Evolutionary conservation across 306 rosid genomes (phyloP).

Genomic region (Malus orientalis): DNA sequence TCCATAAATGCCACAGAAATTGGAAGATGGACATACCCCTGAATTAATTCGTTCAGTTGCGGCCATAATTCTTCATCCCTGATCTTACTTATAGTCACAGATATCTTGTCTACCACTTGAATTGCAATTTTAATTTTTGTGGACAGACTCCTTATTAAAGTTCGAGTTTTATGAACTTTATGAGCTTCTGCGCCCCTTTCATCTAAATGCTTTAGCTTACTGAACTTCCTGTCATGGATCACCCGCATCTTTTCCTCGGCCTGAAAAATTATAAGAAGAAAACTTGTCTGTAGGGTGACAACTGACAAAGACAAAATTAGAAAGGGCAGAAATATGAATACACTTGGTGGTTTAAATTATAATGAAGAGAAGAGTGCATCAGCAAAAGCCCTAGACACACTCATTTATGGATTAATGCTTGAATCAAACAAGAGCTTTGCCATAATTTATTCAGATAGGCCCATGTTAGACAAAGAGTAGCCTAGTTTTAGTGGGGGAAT

Average conservation of each 20-base stretch:
- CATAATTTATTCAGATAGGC: neutral
- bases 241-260: conserved; percentile 95
- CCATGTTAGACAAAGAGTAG: neutral
- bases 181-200: conserved; percentile 74
- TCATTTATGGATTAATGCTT: neutral
- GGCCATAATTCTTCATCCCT: conserved; percentile 98
- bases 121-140: conserved; percentile 89
- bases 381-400: neutral
- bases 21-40: conserved; percentile 55
- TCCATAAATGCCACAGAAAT: neutral
- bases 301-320: conserved; percentile 5
- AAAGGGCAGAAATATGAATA: neutral
- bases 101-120: conserved; percentile 83
- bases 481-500: neutral
- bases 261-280: conserved; percentile 36
- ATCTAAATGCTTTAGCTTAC: conserved; percentile 69
- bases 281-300: neutral
- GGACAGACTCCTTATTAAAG: conserved; percentile 60
- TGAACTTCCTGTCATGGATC: conserved; percentile 66
- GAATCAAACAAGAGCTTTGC: neutral
- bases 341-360: neutral
- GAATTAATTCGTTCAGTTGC: conserved; percentile 69
- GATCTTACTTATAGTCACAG: conserved; percentile 79
- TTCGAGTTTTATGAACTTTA: conserved; percentile 65
- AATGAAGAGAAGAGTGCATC: neutral